Conservation (phyloP, 805 yeast genomes). For the Starmerella bombicola region DNA sequence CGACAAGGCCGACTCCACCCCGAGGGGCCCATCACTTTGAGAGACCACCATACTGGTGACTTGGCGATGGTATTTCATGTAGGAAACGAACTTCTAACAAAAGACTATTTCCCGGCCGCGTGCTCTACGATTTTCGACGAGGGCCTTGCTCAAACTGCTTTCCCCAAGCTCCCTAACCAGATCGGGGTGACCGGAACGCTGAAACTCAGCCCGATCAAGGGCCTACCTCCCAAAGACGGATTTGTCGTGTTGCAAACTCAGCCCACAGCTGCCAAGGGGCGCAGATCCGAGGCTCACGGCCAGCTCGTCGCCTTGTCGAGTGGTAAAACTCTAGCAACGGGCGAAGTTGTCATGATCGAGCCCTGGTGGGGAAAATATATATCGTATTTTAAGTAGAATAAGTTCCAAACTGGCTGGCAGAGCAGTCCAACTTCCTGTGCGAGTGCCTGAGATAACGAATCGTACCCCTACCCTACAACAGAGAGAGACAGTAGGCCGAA, state of each 20-base stretch:
- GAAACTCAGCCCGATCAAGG: slow-evolving; percentile 35
- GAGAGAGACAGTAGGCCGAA: too few species aligned
- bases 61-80: slow-evolving; percentile 8
- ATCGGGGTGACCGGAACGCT: slow-evolving; percentile 79
- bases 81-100: slow-evolving; percentile 27
- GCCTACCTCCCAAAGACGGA: slow-evolving; percentile 1
- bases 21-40: slow-evolving; percentile 11
- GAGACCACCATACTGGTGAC: slow-evolving; percentile 10
- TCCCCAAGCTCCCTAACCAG: slow-evolving; percentile 56
- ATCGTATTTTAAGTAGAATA: background rate
- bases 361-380: slow-evolving; percentile 20
- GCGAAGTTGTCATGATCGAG: slow-evolving; percentile 14
- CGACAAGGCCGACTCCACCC: slow-evolving; percentile 4
- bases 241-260: slow-evolving; percentile 8
- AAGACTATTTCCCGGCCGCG: slow-evolving; percentile 63
- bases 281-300: slow-evolving; percentile 14
- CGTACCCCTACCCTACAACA: background rate
- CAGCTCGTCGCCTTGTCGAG: slow-evolving; percentile 1
- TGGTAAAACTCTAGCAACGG: slow-evolving; percentile 2
- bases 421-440: background rate
- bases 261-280: slow-evolving; percentile 8
- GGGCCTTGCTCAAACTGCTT: slow-evolving; percentile 56
- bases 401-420: too few species aligned
- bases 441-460: background rate
- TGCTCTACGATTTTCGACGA: slow-evolving; percentile 73